Evolutionary conservation across 2,329 filamentous ascomycete species (phyloP), one percentile per base, ranked within the genome.

Genomic region (Colletotrichum falcatum): DNA sequence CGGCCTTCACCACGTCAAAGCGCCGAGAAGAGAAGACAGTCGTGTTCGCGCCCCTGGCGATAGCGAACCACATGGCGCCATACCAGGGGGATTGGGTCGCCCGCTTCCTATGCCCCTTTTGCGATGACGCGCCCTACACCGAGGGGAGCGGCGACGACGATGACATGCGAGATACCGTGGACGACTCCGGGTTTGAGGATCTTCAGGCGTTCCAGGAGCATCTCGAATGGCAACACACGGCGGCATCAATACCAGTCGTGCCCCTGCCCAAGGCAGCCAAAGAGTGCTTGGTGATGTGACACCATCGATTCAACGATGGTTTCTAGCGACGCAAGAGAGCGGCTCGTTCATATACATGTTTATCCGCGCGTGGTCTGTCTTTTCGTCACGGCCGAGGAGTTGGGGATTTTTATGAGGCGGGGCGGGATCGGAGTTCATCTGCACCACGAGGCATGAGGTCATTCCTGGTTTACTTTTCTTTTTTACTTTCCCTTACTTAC

Each of bases 51-150:
- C 87, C 88, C 2, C 78, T 89, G 30, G 87, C 86, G 42, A 84
- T 90, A 54, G 87, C 87, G 39, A 90, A 88, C 77, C 88, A 90
- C 76, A 78, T 86, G 35, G 80, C 85, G 39, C 87, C 87, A 3
- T 77, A 79, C 23, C 77, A 79, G 11, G 84, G 85, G 54, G 86
- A 86, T 72, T 90, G 86, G 84, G 81, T 83, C 68, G 84, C 87
- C 3, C 79, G 83, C 20, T 76, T 89, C 18, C 75, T 87, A 39
- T 90, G 88, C 68, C 86, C 87, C 2, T 87, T 85, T 71, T 90
- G 88, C 77, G 88, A 90, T 56, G 86, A 85, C 65, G 82, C 80
- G 66, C 79, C 83, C 54, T 81, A 83, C 44, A 76, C 77, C 54
- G 80, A 82, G 12, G 79, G 79, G 64, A 81, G 83, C 51, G 85